Evolutionary conservation across 2,329 filamentous ascomycete species (phyloP), one percentile per base, ranked within the genome.

Genomic region (Aspergillus viridinutans): DNA sequence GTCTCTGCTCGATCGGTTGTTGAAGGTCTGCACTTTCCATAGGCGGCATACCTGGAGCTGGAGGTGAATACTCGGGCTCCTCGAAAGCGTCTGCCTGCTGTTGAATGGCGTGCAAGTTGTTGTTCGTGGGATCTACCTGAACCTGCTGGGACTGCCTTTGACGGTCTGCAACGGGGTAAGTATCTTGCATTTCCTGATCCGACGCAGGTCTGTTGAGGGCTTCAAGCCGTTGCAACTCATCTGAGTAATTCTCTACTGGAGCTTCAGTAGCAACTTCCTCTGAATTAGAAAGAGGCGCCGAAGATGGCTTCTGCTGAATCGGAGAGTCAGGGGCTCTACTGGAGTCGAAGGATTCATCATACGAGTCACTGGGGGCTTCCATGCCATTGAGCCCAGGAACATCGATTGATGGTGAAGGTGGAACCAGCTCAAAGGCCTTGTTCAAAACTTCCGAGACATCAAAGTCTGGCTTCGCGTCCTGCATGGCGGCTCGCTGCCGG

Each of bases 321-420:
- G 83, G 80, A 62, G 92, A 96, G 72, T 92, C 90, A 79, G 92
- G 88, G 61, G 83, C 84, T 78, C 89, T 90, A 76, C 92, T 97
- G 64, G 93, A 97, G 80, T 97, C 97, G 75, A 96, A 96, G 43
- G 92, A 94, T 72, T 95, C 89, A 76, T 97, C 92, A 77, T 92
- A 90, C 38, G 90, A 94, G 74, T 93, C 90, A 82, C 82, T 89
- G 69, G 83, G 82, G 72, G 85, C 85, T 69, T 80, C 80, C 74
- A 87, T 80, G 65, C 80, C 80, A 77, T 84, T 83, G 80, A 80
- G 79, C 58, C 75, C 72, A 60, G 76, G 71, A 40, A 64, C 76
- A 71, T 81, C 75, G 67, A 83, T 75, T 62, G 81, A 78, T 67
- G 88, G 83, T 64, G 87, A 80, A 55, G 86, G 86, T 73, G 87